Base-by-base conservation (phyloP, 106 monocot species). In the Posidonia australis region DNA sequence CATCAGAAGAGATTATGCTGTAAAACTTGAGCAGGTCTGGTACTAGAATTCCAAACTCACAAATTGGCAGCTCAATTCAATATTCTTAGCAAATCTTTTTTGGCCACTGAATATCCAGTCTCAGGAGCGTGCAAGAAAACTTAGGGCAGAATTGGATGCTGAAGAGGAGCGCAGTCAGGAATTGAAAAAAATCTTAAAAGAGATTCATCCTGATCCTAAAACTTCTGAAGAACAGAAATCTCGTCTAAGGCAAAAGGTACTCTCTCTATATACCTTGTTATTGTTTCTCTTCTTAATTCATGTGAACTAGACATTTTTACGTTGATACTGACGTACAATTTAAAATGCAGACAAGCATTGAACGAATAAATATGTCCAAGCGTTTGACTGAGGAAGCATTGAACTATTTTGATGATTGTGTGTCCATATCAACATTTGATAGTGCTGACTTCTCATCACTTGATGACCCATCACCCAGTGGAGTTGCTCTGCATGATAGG, bases 371-470 rank as follows among this genome's bases (percentile, higher is more conserved):
- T 51, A 80, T 84, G 68, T 92, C 86, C 16, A 77, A 63, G 58
- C 64, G 62, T 60, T 76, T 86, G 66, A 67, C 79, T 44, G 91
- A 86, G 74, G 86, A 92, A 71, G 86, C 91, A 13, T 71, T 86
- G 70, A 86, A 73, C 70, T 92, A 92, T 76, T 90, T 86, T 68
- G 91, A 92, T 72, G 91, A 92, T 79, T 86, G 91, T 59, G 85
- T 92, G 5, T 92, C 86, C 12, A 77, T 92, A 54, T 81, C 91
- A 55, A 92, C 83, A 27, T 81, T 92, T 65, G 91, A 86, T 70
- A 77, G 84, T 28, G 79, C 86, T 51, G 91, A 92, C 62, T 72
- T 86, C 57, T 92, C 91, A 45, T 81, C 86, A 22, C 51, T 70
- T 25, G 91, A 92, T 36, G 91, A 91, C 63, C 81, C 67, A 45